These are phyloP conservation scores for Chaetomium globosum DNA, from an alignment of 2,329 filamentous ascomycete genomes.

Conservation along the genomic window DNA sequence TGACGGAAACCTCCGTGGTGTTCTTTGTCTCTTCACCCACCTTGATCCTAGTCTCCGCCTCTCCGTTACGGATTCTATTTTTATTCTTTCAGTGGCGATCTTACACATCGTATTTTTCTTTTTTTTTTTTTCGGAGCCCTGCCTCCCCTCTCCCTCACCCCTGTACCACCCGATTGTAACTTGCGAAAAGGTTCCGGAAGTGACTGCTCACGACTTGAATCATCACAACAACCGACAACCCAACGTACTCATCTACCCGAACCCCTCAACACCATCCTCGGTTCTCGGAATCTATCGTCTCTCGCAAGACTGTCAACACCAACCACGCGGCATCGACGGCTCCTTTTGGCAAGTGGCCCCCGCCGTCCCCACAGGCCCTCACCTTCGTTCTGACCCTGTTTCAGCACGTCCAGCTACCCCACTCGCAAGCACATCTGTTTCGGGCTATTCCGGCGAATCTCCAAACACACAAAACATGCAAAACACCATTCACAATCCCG, in stretches of 20 bases:
- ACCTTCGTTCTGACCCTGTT: neutral
- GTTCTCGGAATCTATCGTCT: neutral
- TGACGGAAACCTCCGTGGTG: no score
- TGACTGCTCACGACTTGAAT: no score
- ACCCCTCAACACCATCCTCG: slow-evolving; percentile 1
- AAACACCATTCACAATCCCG: neutral
- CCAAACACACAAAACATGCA: neutral
- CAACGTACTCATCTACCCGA: neutral
- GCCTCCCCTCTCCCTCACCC: no score
- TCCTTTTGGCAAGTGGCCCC: neutral
- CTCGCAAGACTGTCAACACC: neutral
- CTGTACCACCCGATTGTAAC: no score
- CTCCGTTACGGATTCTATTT: no score
- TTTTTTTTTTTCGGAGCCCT: no score
- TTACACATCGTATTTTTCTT: no score
- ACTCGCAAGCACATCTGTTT: slow-evolving; percentile 6
- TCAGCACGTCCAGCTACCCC: neutral
- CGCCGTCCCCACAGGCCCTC: neutral
- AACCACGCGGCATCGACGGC: neutral
- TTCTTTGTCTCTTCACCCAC: no score
- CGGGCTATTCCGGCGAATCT: neutral
- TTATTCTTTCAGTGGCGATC: no score
- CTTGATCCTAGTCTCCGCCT: no score
- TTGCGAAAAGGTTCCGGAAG: no score
- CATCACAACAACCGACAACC: neutral